Base-by-base conservation (phyloP, 768 basidiomycete genomes). In the Pisolithus tinctorius region DNA sequence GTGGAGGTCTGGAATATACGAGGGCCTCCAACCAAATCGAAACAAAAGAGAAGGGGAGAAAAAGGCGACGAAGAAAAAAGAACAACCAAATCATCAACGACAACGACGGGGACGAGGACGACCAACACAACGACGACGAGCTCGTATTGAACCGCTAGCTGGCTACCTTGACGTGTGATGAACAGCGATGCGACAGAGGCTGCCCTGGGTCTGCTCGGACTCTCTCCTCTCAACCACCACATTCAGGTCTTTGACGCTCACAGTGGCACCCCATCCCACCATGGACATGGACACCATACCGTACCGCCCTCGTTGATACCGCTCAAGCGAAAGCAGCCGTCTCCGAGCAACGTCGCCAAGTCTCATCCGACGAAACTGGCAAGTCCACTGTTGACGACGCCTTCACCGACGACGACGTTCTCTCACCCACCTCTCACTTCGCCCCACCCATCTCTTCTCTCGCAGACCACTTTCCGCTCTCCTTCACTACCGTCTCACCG, bases 121-220 rank as follows among this genome's bases (percentile, higher is more conserved):
- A 23, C 50, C 31, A 37, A 56, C 37, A 45, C 49, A 50, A 30
- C 52, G 46, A 55, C 53, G 48, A 13, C 49, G n/a, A 47, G 39
- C 30, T 38, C 55, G 53, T 41, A 48, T 20, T 14, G 3, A 52
- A 9, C 34, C 34, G 20, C 29, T 41, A 26, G 54, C 36, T 51
- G 50, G 49, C 45, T 53, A 47, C 17, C 45, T 31, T 38, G 34
- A 34, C 51, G 54, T 58, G 60, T 64, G 64, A 76, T 75, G 74
- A 70, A 69, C 63, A 74, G 66, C 69, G 80, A 81, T 77, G 79
- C 77, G 58, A 72, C 74, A 60, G 80, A 81, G 66, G 80, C 79
- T 50, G 78, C 77, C 38, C 75, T 82, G 51, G 80, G 78, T 63
- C 69, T 82, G 26, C 74, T 81, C 53, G 74, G 75, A 60, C 75